phyloP scores from a whole-genome alignment of 2,329 filamentous ascomycete genomes.

The Botrytis galanthina region DNA sequence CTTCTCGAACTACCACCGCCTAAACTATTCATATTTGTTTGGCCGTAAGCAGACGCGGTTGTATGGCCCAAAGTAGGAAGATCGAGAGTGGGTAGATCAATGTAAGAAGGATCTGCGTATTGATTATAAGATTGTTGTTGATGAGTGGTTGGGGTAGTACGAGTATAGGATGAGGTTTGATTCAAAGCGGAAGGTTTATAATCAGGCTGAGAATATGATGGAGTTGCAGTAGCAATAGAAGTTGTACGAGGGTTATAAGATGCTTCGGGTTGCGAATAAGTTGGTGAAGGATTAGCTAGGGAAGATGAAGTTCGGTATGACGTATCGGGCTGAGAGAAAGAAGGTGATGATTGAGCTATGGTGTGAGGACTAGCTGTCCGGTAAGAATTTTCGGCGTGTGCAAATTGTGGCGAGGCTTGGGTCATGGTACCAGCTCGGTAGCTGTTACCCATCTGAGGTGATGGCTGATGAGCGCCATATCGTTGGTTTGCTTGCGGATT shows the following conservation, averaged over 20 bases:
- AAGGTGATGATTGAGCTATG: constrained; percentile 34
- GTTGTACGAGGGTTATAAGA: constrained; percentile 31
- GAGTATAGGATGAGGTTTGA: constrained; percentile 30
- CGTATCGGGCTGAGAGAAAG: constrained; percentile 33
- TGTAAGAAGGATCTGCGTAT: constrained; percentile 35
- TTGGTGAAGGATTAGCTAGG: constrained; percentile 33
- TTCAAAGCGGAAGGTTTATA: constrained; percentile 24
- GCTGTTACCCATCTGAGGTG: constrained; percentile 34
- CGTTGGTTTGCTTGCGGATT: constrained; percentile 35
- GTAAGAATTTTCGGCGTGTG: constrained; percentile 35
- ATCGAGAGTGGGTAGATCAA: constrained; percentile 37
- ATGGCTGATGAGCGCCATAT: constrained; percentile 34
- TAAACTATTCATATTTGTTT: constrained; percentile 19
- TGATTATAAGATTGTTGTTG: constrained; percentile 34
- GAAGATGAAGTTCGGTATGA: constrained; percentile 30
- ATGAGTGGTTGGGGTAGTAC: constrained; percentile 33
- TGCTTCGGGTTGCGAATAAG: constrained; percentile 34
- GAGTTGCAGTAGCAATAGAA: constrained; percentile 31
- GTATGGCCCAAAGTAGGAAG: constrained; percentile 31
- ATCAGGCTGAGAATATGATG: constrained; percentile 32
- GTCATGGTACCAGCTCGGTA: constrained; percentile 31
- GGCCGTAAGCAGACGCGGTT: constrained; percentile 20
- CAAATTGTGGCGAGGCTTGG: constrained; percentile 36
- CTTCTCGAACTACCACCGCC: constrained; percentile 22
- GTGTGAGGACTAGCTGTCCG: constrained; percentile 36